Evolutionary conservation across 2,329 filamentous ascomycete genomes (phyloP).

Genomic region (Stemphylium vesicarium): DNA sequence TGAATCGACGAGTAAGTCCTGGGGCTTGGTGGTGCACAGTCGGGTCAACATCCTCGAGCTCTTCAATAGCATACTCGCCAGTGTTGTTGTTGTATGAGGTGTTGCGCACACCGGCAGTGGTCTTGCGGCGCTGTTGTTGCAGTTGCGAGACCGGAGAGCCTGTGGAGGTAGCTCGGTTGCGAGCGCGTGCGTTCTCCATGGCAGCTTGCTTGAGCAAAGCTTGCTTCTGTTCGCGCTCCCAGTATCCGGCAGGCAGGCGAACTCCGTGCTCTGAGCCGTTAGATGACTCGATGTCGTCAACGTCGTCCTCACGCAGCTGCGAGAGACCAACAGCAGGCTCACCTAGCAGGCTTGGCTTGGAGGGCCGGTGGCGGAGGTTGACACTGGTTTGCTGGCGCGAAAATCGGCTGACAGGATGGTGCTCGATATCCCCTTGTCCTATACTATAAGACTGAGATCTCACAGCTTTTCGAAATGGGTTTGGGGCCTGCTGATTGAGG

Average conservation of each 20-base stretch:
- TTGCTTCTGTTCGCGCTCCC: constrained; percentile 42
- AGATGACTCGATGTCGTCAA: constrained; percentile 71
- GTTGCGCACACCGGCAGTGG: constrained; percentile 61
- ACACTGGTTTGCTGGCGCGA: constrained; percentile 52
- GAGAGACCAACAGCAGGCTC: constrained; percentile 53
- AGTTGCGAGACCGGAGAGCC: constrained; percentile 35
- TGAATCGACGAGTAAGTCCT: constrained; percentile 45
- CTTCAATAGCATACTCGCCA: constrained; percentile 75
- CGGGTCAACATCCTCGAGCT: constrained; percentile 69
- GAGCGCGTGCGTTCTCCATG: constrained; percentile 44
- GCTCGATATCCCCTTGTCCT: constrained; percentile 74
- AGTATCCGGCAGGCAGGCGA: constrained; percentile 40
- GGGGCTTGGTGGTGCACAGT: constrained; percentile 51
- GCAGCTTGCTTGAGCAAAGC: constrained; percentile 47
- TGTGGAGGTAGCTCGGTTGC: constrained; percentile 38
- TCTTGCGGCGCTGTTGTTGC: constrained; percentile 35
- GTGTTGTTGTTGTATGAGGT: constrained; percentile 63
- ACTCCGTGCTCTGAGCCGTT: constrained; percentile 63
- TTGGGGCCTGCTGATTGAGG: constrained; percentile 65
- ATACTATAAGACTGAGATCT: constrained; percentile 97
- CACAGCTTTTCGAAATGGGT: constrained; percentile 90
- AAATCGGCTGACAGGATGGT: constrained; percentile 53
- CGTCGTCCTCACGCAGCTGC: constrained; percentile 47
- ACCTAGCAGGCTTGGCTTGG: constrained; percentile 76
- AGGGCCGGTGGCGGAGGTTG: constrained; percentile 76